Percentiles rank a stretch among this genome's conserved stretches.
These are phyloP conservation scores for Carnegiea gigantea DNA, from an alignment of 179 eudicot genomes.

Conservation along the genomic window DNA sequence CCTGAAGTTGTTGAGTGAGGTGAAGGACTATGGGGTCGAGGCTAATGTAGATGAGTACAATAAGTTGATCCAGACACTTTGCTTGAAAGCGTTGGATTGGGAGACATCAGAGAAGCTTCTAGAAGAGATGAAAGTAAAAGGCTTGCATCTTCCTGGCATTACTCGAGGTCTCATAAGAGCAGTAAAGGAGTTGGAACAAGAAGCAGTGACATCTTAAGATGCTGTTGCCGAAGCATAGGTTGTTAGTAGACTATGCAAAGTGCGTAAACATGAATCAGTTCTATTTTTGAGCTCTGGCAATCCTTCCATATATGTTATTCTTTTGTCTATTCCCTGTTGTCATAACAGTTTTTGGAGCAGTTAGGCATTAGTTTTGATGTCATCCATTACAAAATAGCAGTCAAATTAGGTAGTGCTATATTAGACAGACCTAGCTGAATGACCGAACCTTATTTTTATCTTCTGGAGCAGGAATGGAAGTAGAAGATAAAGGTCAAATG, in stretches of 20 bases:
- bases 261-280: conserved; percentile 1
- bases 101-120: conserved; percentile 63
- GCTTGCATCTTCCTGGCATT: conserved; percentile 62
- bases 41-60: conserved; percentile 80
- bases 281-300: conserved; percentile 9
- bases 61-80: conserved; percentile 79
- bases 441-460: background rate
- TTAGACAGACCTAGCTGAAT: background rate
- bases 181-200: conserved; percentile 68
- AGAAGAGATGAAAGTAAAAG: conserved; percentile 65
- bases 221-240: conserved; percentile 22
- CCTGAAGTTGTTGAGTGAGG: conserved; percentile 55
- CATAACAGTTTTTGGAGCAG: conserved; percentile 12
- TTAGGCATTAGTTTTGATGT: background rate
- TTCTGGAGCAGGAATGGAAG: background rate
- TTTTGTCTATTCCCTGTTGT: background rate
- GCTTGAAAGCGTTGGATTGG: conserved; percentile 88
- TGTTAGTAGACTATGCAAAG: conserved; percentile 7
- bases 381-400: background rate
- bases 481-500: background rate
- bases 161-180: conserved; percentile 68
- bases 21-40: conserved; percentile 64
- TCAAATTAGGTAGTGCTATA: too few species aligned
- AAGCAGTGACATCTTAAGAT: conserved; percentile 34
- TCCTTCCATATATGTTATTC: conserved; percentile 14